phyloP scores from a whole-genome alignment of 352 stramenopile genomes.

The Pythium phragmiticola region DNA sequence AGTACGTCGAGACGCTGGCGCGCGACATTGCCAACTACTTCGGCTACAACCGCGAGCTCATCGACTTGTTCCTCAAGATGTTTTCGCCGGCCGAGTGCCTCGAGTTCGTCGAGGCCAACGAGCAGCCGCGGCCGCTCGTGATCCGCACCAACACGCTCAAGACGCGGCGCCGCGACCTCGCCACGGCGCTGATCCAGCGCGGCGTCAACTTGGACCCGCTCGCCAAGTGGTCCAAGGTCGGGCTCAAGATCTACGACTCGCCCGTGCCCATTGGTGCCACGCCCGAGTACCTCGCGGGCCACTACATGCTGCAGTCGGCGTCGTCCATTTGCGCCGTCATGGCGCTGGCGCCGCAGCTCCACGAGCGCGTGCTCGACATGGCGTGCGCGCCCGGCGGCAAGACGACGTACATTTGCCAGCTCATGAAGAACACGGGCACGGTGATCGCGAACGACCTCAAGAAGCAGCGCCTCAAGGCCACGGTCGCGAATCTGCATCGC shows the following conservation, averaged over 20 bases:
- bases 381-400: slow-evolving; percentile 98
- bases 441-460: slow-evolving; percentile 99
- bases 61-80: slow-evolving; percentile 97
- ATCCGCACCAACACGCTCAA: slow-evolving; percentile 99
- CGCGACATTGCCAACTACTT: slow-evolving; percentile 97
- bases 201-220: slow-evolving; percentile 98
- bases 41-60: slow-evolving; percentile 97
- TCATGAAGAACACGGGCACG: slow-evolving; percentile 99
- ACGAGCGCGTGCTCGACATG: slow-evolving; percentile 98
- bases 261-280: slow-evolving; percentile 98
- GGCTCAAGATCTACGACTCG: slow-evolving; percentile 98
- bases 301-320: slow-evolving; percentile 99
- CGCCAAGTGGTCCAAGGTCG: slow-evolving; percentile 99
- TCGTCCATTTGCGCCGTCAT: slow-evolving; percentile 99
- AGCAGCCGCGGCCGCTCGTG: slow-evolving; percentile 96
- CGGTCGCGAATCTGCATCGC: slow-evolving; percentile 98
- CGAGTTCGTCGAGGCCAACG: slow-evolving; percentile 99
- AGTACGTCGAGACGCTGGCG: slow-evolving; percentile 93
- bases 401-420: slow-evolving; percentile 98
- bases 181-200: slow-evolving; percentile 97
- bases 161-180: slow-evolving; percentile 96
- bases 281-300: slow-evolving; percentile 98
- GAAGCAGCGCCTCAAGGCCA: slow-evolving; percentile 96
- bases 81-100: slow-evolving; percentile 97
- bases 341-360: slow-evolving; percentile 95